Conservation (phyloP, 2,329 filamentous ascomycete genomes). For the Zymoseptoria crescenta region DNA sequence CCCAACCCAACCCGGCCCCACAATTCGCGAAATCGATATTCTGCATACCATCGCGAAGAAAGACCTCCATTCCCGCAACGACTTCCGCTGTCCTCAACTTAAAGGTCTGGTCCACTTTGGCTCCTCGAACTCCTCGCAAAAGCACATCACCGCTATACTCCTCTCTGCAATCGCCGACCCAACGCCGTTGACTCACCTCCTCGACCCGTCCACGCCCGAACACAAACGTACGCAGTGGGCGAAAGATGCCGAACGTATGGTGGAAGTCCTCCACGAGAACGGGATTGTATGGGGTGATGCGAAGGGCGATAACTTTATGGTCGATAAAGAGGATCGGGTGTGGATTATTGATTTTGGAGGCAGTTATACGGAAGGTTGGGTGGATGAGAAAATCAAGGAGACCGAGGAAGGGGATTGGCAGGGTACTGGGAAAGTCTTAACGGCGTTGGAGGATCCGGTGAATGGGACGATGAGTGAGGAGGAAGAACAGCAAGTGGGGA, state of each 20-base stretch:
- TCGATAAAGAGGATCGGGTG: constrained; percentile 29
- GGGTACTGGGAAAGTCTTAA: constrained; percentile 25
- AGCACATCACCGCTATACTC: constrained; percentile 28
- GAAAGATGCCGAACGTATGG: constrained; percentile 21
- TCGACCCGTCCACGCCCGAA: constrained; percentile 25
- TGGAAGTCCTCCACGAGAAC: constrained; percentile 27
- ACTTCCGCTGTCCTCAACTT: constrained; percentile 26
- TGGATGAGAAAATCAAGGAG: constrained; percentile 29
- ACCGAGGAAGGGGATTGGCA: constrained; percentile 30
- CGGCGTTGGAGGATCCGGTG: constrained; percentile 24
- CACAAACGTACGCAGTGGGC: constrained; percentile 28
- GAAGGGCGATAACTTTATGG: constrained; percentile 36
- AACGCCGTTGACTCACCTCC: constrained; percentile 25
- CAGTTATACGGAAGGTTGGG: constrained; percentile 32
- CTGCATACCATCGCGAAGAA: constrained; percentile 23
- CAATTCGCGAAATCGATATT: constrained; percentile 29
- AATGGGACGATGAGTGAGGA: constrained; percentile 9
- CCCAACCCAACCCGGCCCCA: constrained; percentile 21
- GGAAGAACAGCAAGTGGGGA: constrained; percentile 8
- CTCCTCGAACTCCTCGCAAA: constrained; percentile 3
- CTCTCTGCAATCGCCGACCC: constrained; percentile 27
- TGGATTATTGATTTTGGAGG: constrained; percentile 36
- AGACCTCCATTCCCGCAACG: constrained; percentile 16
- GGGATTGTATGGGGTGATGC: constrained; percentile 34
- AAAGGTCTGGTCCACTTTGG: constrained; percentile 23